Evolutionary conservation across 2,329 filamentous ascomycete genomes (phyloP), one percentile per base, ranked within the genome.

Genomic region (Claviceps monticola): DNA sequence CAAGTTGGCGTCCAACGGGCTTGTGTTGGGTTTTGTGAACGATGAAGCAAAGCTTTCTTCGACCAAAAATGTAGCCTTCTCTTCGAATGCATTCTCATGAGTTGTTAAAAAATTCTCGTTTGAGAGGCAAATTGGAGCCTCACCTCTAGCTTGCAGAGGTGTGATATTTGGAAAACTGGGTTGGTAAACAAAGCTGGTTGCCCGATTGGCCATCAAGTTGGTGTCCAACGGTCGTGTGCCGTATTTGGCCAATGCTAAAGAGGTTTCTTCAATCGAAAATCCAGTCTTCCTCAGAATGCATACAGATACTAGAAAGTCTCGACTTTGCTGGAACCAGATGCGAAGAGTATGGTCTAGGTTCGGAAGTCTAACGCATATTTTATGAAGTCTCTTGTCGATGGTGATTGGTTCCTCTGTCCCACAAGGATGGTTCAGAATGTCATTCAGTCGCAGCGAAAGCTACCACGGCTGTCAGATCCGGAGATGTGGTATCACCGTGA

Each of bases 251-350:
- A 17, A 14, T 21, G 21, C 16, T 38, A 43, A 38, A 1, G 54
- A 51, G 38, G 55, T 50, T 4, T 61, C 56, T 34, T 55, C 54
- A 39, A 66, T 54, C 5, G 17, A 29, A 37, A 70, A 65, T 8
- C 63, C 62, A 13, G 60, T 56, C 49, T 61, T 65, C 37, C 62
- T 57, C 1, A 70, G 57, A 49, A 66, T 59, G 46, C 59, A 67
- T 4, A 63, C 57, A 1, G 62, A 54, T 16, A 68, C 50, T 23
- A 54, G 59, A 38, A 69, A 68, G 47, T 69, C 65, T 50, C 66
- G 58, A 4, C 49, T 54, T 8, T 64, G 57, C 8, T 60, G 57
- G 43, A 70, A 67, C 19, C 59, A 56, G 9, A 55, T 57, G 4
- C 59, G 43, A 11, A 68, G 49, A 4, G 56, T 57, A 36, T 63